These are phyloP conservation scores for Podospora bellae-mahoneyi DNA, from an alignment of 495 filamentous ascomycete genomes.

Conservation along the genomic window DNA sequence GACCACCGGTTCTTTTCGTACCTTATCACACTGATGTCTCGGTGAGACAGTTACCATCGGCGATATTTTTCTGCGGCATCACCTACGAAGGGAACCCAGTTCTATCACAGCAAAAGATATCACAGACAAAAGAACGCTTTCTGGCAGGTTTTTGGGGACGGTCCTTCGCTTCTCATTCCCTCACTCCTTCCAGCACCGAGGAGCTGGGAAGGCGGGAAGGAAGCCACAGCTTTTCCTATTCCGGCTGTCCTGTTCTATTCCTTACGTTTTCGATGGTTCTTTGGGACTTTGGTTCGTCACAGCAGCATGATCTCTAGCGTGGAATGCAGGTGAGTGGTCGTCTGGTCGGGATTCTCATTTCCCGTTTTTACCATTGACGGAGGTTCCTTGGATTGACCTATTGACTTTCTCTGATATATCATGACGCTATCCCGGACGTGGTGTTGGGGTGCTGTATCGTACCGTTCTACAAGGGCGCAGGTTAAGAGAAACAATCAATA, in stretches of 20 bases:
- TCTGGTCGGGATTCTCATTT: background rate
- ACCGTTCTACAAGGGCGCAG: background rate
- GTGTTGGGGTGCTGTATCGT: background rate
- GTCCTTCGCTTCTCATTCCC: constrained; percentile 1
- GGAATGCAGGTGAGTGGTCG: background rate
- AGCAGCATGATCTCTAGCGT: background rate
- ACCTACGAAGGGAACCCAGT: background rate
- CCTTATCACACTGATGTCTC: background rate
- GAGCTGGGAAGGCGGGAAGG: constrained; percentile 10
- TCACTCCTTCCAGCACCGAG: constrained; percentile 13
- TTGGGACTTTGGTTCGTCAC: constrained; percentile 1
- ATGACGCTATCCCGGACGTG: background rate
- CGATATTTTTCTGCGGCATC: background rate
- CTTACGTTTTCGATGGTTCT: background rate
- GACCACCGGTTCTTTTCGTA: constrained; percentile 2
- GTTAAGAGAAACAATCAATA: background rate
- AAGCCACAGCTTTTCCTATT: background rate
- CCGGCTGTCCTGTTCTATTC: background rate
- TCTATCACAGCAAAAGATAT: constrained; percentile 2
- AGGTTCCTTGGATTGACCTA: background rate
- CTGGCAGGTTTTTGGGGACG: background rate
- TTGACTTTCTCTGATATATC: background rate
- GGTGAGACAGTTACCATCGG: background rate
- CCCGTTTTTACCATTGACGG: background rate
- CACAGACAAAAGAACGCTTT: background rate